These are phyloP conservation scores for Graphiopsis chlorocephala DNA, from an alignment of 2,329 filamentous ascomycete genomes.

Conservation along the genomic window DNA sequence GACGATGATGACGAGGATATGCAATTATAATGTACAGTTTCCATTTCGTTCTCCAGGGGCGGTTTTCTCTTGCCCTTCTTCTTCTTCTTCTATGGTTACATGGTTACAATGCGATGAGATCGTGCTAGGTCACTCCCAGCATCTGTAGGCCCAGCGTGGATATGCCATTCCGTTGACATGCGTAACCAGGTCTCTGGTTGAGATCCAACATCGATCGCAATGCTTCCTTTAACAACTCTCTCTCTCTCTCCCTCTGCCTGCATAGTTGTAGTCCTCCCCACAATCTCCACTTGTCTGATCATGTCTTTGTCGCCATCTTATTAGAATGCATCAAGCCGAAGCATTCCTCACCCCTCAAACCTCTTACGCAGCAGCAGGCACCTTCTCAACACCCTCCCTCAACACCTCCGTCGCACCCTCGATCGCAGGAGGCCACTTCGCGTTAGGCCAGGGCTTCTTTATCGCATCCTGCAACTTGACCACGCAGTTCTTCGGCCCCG, in stretches of 20 bases:
- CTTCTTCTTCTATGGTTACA: slow-evolving; percentile 1
- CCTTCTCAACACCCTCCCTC: slow-evolving; percentile 14
- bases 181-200: neutral
- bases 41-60: slow-evolving; percentile 5
- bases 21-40: slow-evolving; percentile 38
- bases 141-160: neutral
- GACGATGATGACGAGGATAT: slow-evolving; percentile 62
- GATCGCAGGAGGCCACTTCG: slow-evolving; percentile 1
- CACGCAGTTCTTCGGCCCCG: slow-evolving; percentile 81
- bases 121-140: neutral
- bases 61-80: neutral
- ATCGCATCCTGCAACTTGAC: slow-evolving; percentile 87
- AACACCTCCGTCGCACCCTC: slow-evolving; percentile 5
- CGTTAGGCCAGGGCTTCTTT: slow-evolving; percentile 73
- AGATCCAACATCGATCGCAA: neutral
- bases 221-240: neutral
- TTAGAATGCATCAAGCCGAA: neutral
- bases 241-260: neutral
- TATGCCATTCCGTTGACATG: neutral
- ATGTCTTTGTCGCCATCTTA: neutral
- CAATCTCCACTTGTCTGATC: neutral
- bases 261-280: neutral
- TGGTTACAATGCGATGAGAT: slow-evolving; percentile 7
- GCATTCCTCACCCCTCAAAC: neutral
- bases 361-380: slow-evolving; percentile 9